Percentiles rank a stretch among this genome's conserved stretches.
Conservation (phyloP, 73 alveolate species). For the Paramecium biaurelia region DNA sequence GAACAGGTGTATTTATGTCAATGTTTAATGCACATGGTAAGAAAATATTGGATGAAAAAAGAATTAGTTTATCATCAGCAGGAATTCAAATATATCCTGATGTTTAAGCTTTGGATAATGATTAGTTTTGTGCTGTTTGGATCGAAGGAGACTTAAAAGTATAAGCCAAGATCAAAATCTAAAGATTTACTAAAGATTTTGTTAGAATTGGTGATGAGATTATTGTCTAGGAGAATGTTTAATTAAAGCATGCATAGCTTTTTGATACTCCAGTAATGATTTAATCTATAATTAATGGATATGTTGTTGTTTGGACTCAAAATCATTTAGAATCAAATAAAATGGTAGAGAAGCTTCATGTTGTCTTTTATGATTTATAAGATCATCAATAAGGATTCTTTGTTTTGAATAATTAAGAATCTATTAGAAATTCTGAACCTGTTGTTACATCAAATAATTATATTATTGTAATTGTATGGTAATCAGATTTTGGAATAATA, state of each 20-base stretch:
- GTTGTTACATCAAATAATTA: not conserved
- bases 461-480: not conserved
- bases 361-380: not conserved
- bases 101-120: not conserved
- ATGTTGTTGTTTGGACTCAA: not conserved
- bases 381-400: not conserved
- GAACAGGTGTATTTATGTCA: conserved; percentile 6
- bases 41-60: not conserved
- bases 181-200: not conserved
- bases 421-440: not conserved
- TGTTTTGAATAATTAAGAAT: not conserved
- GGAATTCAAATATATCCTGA: not conserved
- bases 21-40: not conserved
- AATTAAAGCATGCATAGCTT: not conserved
- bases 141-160: not conserved
- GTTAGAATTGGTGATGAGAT: not conserved
- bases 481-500: not conserved
- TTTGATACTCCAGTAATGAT: not conserved
- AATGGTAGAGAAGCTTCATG: not conserved
- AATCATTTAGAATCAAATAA: not conserved
- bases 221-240: not conserved
- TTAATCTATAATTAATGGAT: not conserved
- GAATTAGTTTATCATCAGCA: not conserved
- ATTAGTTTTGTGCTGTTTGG: not conserved
- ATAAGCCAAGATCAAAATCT: not conserved